These are phyloP conservation scores for Haberlea rhodopensis DNA, from an alignment of 257 asterid species.

Conservation along the genomic window DNA sequence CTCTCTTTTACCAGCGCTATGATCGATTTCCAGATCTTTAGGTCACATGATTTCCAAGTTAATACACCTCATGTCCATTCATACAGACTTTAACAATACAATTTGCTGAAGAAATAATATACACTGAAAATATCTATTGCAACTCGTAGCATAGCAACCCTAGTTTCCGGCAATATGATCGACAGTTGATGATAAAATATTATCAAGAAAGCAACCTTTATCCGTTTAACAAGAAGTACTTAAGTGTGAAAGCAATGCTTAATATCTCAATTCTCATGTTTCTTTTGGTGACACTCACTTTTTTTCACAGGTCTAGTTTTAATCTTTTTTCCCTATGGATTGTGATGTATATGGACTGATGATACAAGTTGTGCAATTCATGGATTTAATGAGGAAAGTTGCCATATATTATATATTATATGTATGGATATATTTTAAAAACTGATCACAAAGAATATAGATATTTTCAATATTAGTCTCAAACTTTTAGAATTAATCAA, in stretches of 20 bases:
- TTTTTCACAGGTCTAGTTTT: not conserved
- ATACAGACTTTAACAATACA: not conserved
- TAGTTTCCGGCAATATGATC: slow-evolving; percentile 25
- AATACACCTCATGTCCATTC: not conserved
- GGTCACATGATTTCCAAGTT: slow-evolving; percentile 27
- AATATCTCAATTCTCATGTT: slow-evolving; percentile 24
- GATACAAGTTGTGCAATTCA: too few species aligned
- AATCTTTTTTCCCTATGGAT: not conserved
- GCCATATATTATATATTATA: too few species aligned
- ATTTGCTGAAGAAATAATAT: not conserved
- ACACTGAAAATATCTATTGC: slow-evolving; percentile 27
- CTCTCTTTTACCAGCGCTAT: not conserved
- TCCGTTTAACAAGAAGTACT: slow-evolving; percentile 20
- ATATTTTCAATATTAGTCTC: too few species aligned
- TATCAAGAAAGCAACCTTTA: slow-evolving; percentile 26
- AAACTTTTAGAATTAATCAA: too few species aligned
- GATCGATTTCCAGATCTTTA: not conserved
- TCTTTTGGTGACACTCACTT: slow-evolving; percentile 17
- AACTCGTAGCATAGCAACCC: slow-evolving; percentile 26
- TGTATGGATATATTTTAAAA: too few species aligned
- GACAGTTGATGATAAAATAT: slow-evolving; percentile 27
- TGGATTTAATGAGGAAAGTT: too few species aligned
- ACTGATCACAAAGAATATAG: too few species aligned
- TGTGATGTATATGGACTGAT: too few species aligned
- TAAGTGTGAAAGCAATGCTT: slow-evolving; percentile 25